These are phyloP conservation scores for Blastocladiella britannica DNA, from an alignment of 192 early-diverging fungal species.

Conservation along the genomic window DNA sequence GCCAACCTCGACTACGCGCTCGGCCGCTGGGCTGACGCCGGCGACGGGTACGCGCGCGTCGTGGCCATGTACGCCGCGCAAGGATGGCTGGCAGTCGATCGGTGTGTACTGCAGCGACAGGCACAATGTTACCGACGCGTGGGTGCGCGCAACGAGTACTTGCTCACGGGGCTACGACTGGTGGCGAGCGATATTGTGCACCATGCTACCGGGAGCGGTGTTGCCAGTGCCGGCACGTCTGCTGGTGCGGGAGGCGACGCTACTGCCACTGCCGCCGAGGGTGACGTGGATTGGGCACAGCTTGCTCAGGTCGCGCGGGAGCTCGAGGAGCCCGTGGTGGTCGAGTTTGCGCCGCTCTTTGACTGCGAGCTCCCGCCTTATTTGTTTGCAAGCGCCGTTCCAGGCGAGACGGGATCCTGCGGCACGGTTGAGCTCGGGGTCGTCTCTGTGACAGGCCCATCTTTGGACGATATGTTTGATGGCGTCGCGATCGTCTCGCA, in stretches of 20 bases:
- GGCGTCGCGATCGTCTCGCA: background rate
- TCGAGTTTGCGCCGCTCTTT: background rate
- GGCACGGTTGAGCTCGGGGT: background rate
- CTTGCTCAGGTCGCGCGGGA: background rate
- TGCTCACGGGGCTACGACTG: background rate
- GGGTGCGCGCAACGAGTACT: background rate
- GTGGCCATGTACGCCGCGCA: background rate
- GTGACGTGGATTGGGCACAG: background rate
- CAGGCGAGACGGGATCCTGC: too few relatives aligned
- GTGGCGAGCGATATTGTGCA: background rate
- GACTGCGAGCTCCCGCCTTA: background rate
- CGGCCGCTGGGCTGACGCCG: background rate
- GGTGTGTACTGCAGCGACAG: background rate
- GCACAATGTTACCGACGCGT: background rate
- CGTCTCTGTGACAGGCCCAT: too few relatives aligned
- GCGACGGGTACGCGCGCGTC: background rate
- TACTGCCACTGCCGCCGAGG: background rate
- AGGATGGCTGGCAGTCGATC: background rate
- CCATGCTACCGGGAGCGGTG: background rate
- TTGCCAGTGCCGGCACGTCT: background rate
- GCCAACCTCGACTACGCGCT: background rate
- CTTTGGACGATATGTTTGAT: too few relatives aligned
- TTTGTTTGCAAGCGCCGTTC: too few relatives aligned
- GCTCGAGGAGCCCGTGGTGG: background rate
- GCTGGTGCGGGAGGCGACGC: too few relatives aligned